Conservation (phyloP, 2,329 filamentous ascomycete genomes). For the Escovopsis sp. region DNA sequence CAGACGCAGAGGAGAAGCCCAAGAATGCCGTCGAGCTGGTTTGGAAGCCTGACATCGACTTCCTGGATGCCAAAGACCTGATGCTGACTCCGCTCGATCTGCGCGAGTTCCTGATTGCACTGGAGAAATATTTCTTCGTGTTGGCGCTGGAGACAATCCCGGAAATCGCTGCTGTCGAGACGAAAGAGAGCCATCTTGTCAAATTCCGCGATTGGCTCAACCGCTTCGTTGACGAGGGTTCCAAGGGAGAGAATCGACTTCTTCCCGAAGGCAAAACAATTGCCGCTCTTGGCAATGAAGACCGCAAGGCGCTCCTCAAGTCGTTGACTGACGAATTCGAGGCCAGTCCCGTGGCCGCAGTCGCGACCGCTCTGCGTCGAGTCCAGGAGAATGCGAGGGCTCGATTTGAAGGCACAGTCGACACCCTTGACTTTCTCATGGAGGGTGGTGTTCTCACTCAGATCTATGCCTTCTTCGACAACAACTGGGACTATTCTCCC, state of each 20-base stretch:
- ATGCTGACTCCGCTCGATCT: background rate
- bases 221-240: slow-evolving; percentile 20
- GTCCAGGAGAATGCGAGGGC: background rate
- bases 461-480: slow-evolving; percentile 2
- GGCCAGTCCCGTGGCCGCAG: background rate
- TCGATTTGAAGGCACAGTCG: background rate
- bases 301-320: background rate
- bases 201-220: slow-evolving; percentile 20
- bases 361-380: background rate
- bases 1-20: background rate
- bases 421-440: slow-evolving; percentile 5
- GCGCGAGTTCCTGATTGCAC: background rate
- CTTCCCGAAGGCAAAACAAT: background rate
- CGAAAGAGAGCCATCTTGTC: slow-evolving; percentile 13
- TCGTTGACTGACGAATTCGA: background rate
- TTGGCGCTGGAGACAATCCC: background rate
- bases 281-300: background rate
- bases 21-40: background rate
- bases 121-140: background rate
- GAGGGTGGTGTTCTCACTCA: slow-evolving; percentile 3
- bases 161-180: background rate
- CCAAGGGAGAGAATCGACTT: slow-evolving; percentile 7
- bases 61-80: background rate
- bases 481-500: background rate
- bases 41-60: slow-evolving; percentile 1